phyloP scores from a whole-genome alignment of 164 flowering plant species.

The Buxus sempervirens region DNA sequence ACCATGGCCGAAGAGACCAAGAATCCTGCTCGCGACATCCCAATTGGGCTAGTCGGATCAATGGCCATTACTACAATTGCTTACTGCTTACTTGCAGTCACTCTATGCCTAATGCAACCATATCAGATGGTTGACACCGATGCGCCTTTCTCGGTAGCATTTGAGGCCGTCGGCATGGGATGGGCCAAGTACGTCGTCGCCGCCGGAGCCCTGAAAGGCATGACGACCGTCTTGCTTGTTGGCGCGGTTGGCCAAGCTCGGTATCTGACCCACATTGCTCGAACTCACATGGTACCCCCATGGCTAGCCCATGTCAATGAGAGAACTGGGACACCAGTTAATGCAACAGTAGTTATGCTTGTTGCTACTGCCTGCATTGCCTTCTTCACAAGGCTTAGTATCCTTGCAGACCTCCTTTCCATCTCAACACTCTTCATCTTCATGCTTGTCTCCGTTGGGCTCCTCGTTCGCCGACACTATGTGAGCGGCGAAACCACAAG shows the following conservation, averaged over 20 bases:
- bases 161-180: conserved; percentile 37
- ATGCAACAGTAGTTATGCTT: conserved; percentile 54
- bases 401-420: conserved; percentile 52
- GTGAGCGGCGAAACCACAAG: conserved; percentile 32
- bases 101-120: conserved; percentile 51
- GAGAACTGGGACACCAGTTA: conserved; percentile 51
- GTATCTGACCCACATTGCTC: conserved; percentile 60
- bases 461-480: conserved; percentile 55
- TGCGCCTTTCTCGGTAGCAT: conserved; percentile 56
- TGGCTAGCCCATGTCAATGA: conserved; percentile 39
- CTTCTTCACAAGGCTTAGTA: conserved; percentile 48
- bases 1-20: conserved; percentile 77
- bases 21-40: conserved; percentile 60
- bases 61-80: conserved; percentile 37
- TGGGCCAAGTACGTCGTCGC: conserved; percentile 66
- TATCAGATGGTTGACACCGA: conserved; percentile 29
- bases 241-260: conserved; percentile 56
- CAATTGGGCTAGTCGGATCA: conserved; percentile 64
- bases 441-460: conserved; percentile 47
- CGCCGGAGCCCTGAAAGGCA: conserved; percentile 46
- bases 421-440: conserved; percentile 60
- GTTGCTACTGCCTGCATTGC: conserved; percentile 38
- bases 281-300: conserved; percentile 61
- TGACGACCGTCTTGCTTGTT: conserved; percentile 51
- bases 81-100: conserved; percentile 45